Percentiles rank a stretch among this genome's conserved stretches.
Conservation (phyloP, 2,329 filamentous ascomycete genomes). For the Cercospora janseana region DNA sequence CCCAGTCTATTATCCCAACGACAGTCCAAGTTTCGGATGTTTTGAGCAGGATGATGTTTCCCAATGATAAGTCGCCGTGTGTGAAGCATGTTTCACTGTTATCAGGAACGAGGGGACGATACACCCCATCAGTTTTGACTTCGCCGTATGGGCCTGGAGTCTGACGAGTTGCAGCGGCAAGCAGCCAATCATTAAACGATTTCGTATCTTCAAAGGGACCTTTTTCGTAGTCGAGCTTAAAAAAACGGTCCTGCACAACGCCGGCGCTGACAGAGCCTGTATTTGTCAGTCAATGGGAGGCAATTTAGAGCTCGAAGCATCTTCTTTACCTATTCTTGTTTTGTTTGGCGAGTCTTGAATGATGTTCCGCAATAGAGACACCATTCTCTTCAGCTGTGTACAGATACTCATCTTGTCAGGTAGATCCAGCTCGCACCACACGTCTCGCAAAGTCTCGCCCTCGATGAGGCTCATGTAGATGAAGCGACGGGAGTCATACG, state of each 20-base stretch:
- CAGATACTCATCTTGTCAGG: not conserved
- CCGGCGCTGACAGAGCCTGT: no score
- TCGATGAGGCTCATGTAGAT: conserved; percentile 12
- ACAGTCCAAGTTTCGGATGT: conserved; percentile 40
- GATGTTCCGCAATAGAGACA: not conserved
- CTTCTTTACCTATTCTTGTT: not conserved
- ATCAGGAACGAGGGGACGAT: no score
- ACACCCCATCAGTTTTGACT: no score
- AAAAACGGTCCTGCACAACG: no score
- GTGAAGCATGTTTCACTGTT: conserved; percentile 9
- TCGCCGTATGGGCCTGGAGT: no score
- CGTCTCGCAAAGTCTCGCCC: conserved; percentile 5
- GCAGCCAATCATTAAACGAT: conserved; percentile 9
- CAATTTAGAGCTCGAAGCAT: not conserved
- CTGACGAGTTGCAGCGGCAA: no score
- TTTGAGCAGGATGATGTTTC: conserved; percentile 46
- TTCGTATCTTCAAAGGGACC: not conserved
- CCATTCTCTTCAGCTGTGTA: not conserved
- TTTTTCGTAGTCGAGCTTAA: no score
- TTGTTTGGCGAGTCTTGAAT: not conserved
- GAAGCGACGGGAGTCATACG: not conserved
- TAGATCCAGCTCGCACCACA: not conserved
- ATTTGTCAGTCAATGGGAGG: no score
- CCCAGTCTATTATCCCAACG: conserved; percentile 50
- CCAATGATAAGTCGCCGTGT: conserved; percentile 14